phyloP scores from a whole-genome alignment of 2,329 filamentous ascomycete genomes.

The Fusarium sp. region DNA sequence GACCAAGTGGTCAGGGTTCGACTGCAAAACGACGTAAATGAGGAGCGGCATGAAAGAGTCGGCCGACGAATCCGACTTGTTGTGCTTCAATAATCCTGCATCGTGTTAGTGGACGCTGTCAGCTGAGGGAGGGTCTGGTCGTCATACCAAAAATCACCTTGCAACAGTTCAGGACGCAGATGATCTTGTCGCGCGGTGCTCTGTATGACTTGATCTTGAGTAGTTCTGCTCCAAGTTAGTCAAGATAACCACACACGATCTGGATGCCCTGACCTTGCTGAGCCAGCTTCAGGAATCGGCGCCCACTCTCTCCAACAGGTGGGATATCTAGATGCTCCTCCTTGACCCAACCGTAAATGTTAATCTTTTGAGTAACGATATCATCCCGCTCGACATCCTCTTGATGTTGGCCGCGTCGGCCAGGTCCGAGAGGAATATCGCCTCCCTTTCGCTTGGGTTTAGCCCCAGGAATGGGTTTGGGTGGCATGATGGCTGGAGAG shows the following conservation, averaged over 20 bases:
- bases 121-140: not conserved
- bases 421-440: conserved; percentile 75
- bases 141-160: conserved; percentile 92
- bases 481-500: conserved; percentile 86
- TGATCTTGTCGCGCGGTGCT: conserved; percentile 97
- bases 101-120: conserved; percentile 4
- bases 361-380: conserved; percentile 93
- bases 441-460: conserved; percentile 73
- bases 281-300: conserved; percentile 84
- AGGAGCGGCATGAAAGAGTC: conserved; percentile 95
- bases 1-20: conserved; percentile 92
- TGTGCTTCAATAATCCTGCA: conserved; percentile 82
- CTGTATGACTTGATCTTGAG: conserved; percentile 96
- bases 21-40: conserved; percentile 94
- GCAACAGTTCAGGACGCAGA: conserved; percentile 97
- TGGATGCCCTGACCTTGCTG: conserved; percentile 71
- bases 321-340: conserved; percentile 95
- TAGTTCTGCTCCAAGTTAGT: conserved; percentile 67
- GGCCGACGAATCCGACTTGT: conserved; percentile 91
- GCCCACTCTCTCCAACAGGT: conserved; percentile 81
- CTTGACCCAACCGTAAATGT: conserved; percentile 93
- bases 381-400: conserved; percentile 97
- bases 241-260: not conserved
- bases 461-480: conserved; percentile 73
- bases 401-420: conserved; percentile 93